These are phyloP conservation scores for Zopfia rhizophila DNA, from an alignment of 2,329 filamentous ascomycete genomes.

Conservation along the genomic window DNA sequence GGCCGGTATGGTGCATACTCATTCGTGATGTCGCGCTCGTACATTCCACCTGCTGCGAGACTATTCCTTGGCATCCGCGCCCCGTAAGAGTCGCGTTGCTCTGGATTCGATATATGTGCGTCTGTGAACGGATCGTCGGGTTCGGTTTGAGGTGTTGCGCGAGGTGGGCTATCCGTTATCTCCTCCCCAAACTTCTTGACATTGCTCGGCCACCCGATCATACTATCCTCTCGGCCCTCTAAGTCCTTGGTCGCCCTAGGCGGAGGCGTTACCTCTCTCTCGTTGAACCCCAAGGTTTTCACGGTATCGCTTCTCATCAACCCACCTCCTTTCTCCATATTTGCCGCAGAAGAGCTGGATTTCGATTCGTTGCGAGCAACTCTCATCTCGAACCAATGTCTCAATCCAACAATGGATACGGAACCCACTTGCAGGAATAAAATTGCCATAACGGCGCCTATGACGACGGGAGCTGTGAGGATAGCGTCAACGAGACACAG, in stretches of 20 bases:
- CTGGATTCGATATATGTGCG: too few relatives aligned
- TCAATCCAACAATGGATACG: conserved; percentile 29
- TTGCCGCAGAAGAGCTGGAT: too few relatives aligned
- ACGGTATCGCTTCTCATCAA: conserved; percentile 25
- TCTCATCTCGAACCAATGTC: conserved; percentile 38
- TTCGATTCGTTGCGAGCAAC: conserved; percentile 33
- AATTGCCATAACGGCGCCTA: conserved; percentile 25
- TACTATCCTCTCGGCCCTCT: conserved; percentile 29
- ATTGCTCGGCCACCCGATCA: conserved; percentile 36
- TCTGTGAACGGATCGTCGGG: conserved; percentile 3
- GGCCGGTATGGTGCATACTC: too few relatives aligned
- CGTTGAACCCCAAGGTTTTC: conserved; percentile 31
- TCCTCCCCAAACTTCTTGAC: conserved; percentile 31
- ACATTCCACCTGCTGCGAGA: too few relatives aligned
- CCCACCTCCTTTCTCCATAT: neutral
- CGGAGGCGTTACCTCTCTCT: conserved; percentile 13
- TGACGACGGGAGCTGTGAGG: conserved; percentile 28
- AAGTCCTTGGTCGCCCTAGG: conserved; percentile 27
- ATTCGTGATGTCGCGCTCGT: too few relatives aligned
- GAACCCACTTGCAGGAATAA: conserved; percentile 36
- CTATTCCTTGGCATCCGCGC: too few relatives aligned
- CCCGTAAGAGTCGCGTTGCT: too few relatives aligned
- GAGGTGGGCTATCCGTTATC: too few relatives aligned
- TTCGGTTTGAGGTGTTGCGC: too few relatives aligned
- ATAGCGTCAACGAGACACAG: conserved; percentile 41